phyloP scores from a whole-genome alignment of 164 flowering plant genomes.

The Vitis riparia region DNA sequence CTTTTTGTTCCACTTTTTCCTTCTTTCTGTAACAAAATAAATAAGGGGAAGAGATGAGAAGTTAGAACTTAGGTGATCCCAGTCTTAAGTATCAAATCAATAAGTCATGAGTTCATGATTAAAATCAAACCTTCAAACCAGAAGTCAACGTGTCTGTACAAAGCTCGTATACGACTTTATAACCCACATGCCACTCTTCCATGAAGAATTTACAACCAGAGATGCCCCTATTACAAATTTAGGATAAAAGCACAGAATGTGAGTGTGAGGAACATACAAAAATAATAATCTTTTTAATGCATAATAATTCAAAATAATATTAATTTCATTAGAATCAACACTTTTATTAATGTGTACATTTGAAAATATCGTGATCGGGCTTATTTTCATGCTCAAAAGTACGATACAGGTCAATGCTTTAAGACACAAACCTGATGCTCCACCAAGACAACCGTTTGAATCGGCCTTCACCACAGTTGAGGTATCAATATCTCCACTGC shows the following conservation, averaged over 20 bases:
- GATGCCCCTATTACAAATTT: slow-evolving; percentile 46
- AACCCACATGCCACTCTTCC: slow-evolving; percentile 98
- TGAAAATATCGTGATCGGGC: too few species aligned
- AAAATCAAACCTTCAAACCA: slow-evolving; percentile 69
- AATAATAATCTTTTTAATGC: too few species aligned
- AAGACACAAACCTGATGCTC: slow-evolving; percentile 72
- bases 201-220: slow-evolving; percentile 64
- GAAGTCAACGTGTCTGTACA: slow-evolving; percentile 74
- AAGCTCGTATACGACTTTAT: slow-evolving; percentile 79
- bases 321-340: too few species aligned
- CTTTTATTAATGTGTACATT: too few species aligned
- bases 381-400: background rate
- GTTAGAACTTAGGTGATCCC: background rate
- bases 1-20: slow-evolving; percentile 90
- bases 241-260: background rate
- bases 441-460: slow-evolving; percentile 67
- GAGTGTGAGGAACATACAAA: background rate
- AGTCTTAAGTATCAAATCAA: background rate
- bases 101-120: background rate
- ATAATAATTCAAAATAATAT: too few species aligned
- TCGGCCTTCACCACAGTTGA: slow-evolving; percentile 85
- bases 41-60: slow-evolving; percentile 4
- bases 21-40: slow-evolving; percentile 51
- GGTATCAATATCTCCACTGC: slow-evolving; percentile 96
- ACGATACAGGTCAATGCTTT: background rate